These are phyloP conservation scores for Coemansia umbellata DNA, from an alignment of 192 early-diverging fungal genomes.

Conservation along the genomic window DNA sequence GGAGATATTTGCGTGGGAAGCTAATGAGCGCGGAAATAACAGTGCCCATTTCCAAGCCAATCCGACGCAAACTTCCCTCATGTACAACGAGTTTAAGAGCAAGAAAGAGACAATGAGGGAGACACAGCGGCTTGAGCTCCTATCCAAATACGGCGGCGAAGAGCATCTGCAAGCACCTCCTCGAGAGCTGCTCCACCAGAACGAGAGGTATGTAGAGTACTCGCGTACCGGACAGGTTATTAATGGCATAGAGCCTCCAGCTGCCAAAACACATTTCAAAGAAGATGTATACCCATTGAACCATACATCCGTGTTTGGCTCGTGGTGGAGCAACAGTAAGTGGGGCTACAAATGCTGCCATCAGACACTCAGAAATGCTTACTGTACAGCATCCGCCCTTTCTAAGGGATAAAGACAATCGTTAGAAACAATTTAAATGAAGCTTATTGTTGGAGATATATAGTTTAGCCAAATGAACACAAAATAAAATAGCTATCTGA, in stretches of 20 bases:
- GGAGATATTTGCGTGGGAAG: slow-evolving; percentile 95
- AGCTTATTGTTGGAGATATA: background rate
- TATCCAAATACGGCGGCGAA: slow-evolving; percentile 91
- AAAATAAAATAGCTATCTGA: background rate
- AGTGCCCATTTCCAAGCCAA: slow-evolving; percentile 90
- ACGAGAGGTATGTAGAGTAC: slow-evolving; percentile 96
- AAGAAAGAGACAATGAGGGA: slow-evolving; percentile 80
- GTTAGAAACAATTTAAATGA: background rate
- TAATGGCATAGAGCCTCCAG: slow-evolving; percentile 76
- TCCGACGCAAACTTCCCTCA: slow-evolving; percentile 89
- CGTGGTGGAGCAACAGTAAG: slow-evolving; percentile 88
- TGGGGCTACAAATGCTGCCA: slow-evolving; percentile 98
- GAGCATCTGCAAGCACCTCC: slow-evolving; percentile 90
- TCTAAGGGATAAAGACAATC: background rate
- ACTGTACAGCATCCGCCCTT: slow-evolving; percentile 63
- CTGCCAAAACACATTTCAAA: slow-evolving; percentile 71
- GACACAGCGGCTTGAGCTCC: slow-evolving; percentile 66
- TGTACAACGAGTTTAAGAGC: slow-evolving; percentile 81
- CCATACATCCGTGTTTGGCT: slow-evolving; percentile 90
- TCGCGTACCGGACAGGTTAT: slow-evolving; percentile 85
- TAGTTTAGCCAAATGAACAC: background rate
- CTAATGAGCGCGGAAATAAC: slow-evolving; percentile 70
- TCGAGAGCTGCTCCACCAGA: slow-evolving; percentile 87
- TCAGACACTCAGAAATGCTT: slow-evolving; percentile 71
- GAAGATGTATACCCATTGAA: slow-evolving; percentile 87